Evolutionary conservation across 2,329 filamentous ascomycete species (phyloP).

Genomic region (Davidsoniella eucalypti): DNA sequence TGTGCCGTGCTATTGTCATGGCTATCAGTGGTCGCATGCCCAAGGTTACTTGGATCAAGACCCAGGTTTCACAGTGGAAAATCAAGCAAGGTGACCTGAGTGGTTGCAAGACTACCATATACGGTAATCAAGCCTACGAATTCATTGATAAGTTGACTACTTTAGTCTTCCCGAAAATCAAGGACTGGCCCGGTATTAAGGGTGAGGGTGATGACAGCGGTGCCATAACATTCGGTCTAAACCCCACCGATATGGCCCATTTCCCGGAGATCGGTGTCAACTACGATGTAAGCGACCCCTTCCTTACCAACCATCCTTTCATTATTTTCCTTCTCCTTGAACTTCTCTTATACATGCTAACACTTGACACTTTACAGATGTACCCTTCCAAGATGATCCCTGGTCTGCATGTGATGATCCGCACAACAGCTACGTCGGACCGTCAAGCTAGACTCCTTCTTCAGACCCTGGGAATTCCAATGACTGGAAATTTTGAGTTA

Average conservation of each 20-base stretch:
- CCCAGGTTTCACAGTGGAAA: constrained; percentile 59
- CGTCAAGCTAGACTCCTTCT: constrained; percentile 62
- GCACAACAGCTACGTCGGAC: constrained; percentile 73
- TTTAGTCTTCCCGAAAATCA: constrained; percentile 83
- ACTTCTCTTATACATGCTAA: constrained; percentile 10
- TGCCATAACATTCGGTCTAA: constrained; percentile 72
- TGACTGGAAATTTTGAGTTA: constrained; percentile 13
- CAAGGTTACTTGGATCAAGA: constrained; percentile 50
- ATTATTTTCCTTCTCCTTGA: background rate
- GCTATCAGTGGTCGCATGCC: constrained; percentile 68
- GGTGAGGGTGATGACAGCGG: constrained; percentile 70
- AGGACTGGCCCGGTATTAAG: constrained; percentile 65
- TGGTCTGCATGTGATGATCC: constrained; percentile 65
- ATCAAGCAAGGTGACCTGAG: constrained; percentile 55
- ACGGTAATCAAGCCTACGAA: constrained; percentile 69
- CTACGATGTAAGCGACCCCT: constrained; percentile 59
- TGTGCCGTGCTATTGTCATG: constrained; percentile 71
- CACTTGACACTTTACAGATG: constrained; percentile 25
- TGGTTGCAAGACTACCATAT: constrained; percentile 60
- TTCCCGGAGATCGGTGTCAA: constrained; percentile 94
- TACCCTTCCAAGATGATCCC: constrained; percentile 59
- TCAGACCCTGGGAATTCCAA: constrained; percentile 46
- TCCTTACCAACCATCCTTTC: constrained; percentile 1
- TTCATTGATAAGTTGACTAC: constrained; percentile 84
- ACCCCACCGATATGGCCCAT: constrained; percentile 54